phyloP scores from a whole-genome alignment of 352 stramenopile genomes.

The Phytophthora sansomeana region DNA sequence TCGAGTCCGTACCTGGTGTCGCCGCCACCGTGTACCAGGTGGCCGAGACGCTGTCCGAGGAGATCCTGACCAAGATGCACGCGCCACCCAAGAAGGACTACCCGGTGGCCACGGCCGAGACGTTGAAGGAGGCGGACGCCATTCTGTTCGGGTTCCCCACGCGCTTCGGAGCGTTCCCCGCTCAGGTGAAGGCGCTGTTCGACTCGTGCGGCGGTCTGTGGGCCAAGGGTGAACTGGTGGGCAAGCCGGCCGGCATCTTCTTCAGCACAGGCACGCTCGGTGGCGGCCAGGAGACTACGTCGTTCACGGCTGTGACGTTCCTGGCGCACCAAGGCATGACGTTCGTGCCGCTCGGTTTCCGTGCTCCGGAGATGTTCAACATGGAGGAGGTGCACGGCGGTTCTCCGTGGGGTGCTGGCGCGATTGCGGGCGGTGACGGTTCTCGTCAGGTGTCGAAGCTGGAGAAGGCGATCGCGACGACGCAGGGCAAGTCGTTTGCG shows the following conservation, averaged over 20 bases:
- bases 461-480: slow-evolving; percentile 19
- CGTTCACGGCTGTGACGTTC: slow-evolving; percentile 16
- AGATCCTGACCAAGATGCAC: slow-evolving; percentile 79
- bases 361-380: slow-evolving; percentile 20
- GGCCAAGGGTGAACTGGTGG: slow-evolving; percentile 2
- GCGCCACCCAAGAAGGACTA: slow-evolving; percentile 71
- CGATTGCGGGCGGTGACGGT: slow-evolving; percentile 11
- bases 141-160: slow-evolving; percentile 25
- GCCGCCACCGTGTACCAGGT: slow-evolving; percentile 66
- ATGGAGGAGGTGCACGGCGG: slow-evolving; percentile 17
- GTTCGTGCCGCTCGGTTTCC: slow-evolving; percentile 12
- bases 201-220: slow-evolving; percentile 14
- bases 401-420: slow-evolving; percentile 12
- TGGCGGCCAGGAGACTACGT: slow-evolving; percentile 16
- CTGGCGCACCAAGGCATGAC: slow-evolving; percentile 18
- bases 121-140: slow-evolving; percentile 47
- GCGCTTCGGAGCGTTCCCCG: slow-evolving; percentile 6
- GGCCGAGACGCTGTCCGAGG: slow-evolving; percentile 69
- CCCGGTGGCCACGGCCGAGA: slow-evolving; percentile 55
- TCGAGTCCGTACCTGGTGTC: slow-evolving; percentile 51
- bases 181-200: slow-evolving; percentile 21
- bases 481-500: slow-evolving; percentile 20
- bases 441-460: slow-evolving; percentile 23
- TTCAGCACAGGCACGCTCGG: slow-evolving; percentile 12
- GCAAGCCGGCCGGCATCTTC: slow-evolving; percentile 17